Conservation (phyloP, 768 basidiomycete species). For the Agrocybe praecox region DNA sequence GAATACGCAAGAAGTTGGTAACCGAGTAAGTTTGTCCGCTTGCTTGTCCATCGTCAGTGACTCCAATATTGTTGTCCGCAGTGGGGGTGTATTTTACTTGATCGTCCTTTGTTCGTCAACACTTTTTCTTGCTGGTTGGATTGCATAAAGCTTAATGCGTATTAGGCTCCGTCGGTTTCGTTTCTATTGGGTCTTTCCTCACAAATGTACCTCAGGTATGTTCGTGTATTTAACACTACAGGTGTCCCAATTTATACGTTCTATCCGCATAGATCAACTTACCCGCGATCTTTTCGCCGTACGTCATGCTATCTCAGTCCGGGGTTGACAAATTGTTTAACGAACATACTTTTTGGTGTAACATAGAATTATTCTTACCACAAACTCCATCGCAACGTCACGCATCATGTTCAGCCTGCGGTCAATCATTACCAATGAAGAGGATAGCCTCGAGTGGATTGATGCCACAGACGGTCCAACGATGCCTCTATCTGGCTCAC, state of each 20-base stretch:
- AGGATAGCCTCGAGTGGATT: conserved; percentile 6
- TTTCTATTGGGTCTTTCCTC: conserved; percentile 34
- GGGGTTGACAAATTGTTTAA: too few relatives aligned
- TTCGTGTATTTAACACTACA: too few relatives aligned
- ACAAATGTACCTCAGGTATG: conserved; percentile 27
- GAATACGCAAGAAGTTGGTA: conserved; percentile 33
- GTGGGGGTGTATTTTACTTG: conserved; percentile 44
- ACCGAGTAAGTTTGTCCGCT: conserved; percentile 17
- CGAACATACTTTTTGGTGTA: neutral
- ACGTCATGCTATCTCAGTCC: neutral
- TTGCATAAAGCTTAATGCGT: neutral
- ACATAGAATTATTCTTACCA: conserved; percentile 24
- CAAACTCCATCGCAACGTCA: conserved; percentile 29
- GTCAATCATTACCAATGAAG: conserved; percentile 2
- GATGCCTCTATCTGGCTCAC: neutral
- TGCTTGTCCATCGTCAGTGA: neutral
- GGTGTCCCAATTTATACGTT: neutral
- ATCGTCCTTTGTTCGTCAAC: conserved; percentile 37
- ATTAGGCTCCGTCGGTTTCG: conserved; percentile 33
- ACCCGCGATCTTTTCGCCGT: conserved; percentile 39
- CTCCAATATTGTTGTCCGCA: conserved; percentile 5
- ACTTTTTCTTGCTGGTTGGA: too few relatives aligned
- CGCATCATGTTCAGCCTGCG: conserved; percentile 31
- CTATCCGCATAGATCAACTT: conserved; percentile 32
- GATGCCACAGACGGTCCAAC: neutral